Base-by-base conservation (phyloP, 225 moss, liverwort and hornwort genomes). In the Polytrichum formosum region DNA sequence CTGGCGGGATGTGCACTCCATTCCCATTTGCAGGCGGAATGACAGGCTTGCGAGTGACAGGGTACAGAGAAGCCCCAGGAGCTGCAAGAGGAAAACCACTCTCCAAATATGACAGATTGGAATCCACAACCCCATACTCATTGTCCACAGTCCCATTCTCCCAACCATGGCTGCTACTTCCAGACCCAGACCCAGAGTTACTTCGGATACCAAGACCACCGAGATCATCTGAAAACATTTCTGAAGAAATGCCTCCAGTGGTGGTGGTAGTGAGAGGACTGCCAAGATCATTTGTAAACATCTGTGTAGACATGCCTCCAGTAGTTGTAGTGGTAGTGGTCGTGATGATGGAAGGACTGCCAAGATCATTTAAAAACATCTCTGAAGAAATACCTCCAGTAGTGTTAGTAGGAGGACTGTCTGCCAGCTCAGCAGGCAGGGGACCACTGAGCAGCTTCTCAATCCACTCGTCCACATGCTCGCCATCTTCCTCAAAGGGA, bases 381-480 rank as follows among this genome's bases (percentile, higher is more conserved):
- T 68, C 55, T 46, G 61, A 19, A 61, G 59, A 75, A 7, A 7
- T 0, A 7, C 18, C 58, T 37, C 61, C 69, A 58, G 56, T 19
- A 55, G 46, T 55, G 7, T 56, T 26, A 1, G 5, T 26, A 67
- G 67, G 21, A 22, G 20, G 30, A 33, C 35, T 21, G 26, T 55
- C 61, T 30, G 18, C 28, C 5, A 54, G 25, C 25, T 86, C 86
- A 7, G 73, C 80, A 75, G 86, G 82, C 31, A 73, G 64, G 26
- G 82, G 86, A 58, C 77, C 79, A 22, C 73, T 70, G 0, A 86
- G 54, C 61, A 86, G 77, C 68, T 82, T 82, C 0, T 86, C 73
- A 62, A 86, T 86, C 86, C 86, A 86, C 68, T 67, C 77, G 5
- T 86, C 85, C 7, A 74, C 69, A 23, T 56, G 67, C 18, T 68